These are phyloP conservation scores for Forsythia viridissima DNA, from an alignment of 257 asterid genomes.

Conservation along the genomic window DNA sequence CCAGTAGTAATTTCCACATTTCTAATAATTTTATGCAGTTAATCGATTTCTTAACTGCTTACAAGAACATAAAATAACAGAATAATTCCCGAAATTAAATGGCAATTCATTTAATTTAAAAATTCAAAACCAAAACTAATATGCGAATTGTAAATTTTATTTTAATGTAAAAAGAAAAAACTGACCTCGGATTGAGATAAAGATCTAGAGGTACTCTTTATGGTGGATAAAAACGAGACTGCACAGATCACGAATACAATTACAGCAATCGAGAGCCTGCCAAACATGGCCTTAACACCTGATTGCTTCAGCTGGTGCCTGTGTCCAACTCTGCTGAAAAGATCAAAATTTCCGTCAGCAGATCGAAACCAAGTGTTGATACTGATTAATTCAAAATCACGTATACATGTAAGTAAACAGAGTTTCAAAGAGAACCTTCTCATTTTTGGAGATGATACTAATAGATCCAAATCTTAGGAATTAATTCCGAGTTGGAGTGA, in stretches of 20 bases:
- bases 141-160: not conserved
- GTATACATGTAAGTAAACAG: not conserved
- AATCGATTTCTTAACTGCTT: constrained; percentile 18
- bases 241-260: constrained; percentile 71
- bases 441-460: constrained; percentile 32
- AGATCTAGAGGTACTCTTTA: constrained; percentile 39
- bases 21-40: constrained; percentile 1
- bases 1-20: not conserved
- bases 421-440: constrained; percentile 40
- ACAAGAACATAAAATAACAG: constrained; percentile 2
- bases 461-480: constrained; percentile 17
- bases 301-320: constrained; percentile 76
- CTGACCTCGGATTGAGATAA: constrained; percentile 55
- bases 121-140: not conserved
- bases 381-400: not conserved
- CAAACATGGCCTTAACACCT: constrained; percentile 74
- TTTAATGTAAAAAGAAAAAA: constrained; percentile 7
- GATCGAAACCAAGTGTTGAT: constrained; percentile 29
- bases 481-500: not conserved
- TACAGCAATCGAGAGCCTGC: constrained; percentile 64
- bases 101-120: not conserved
- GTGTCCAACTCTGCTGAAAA: constrained; percentile 49
- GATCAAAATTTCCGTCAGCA: constrained; percentile 18
- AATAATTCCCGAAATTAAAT: not conserved
- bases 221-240: constrained; percentile 54